Conservation (phyloP, 441 rosid genomes). For the Gossypium trilobum region DNA sequence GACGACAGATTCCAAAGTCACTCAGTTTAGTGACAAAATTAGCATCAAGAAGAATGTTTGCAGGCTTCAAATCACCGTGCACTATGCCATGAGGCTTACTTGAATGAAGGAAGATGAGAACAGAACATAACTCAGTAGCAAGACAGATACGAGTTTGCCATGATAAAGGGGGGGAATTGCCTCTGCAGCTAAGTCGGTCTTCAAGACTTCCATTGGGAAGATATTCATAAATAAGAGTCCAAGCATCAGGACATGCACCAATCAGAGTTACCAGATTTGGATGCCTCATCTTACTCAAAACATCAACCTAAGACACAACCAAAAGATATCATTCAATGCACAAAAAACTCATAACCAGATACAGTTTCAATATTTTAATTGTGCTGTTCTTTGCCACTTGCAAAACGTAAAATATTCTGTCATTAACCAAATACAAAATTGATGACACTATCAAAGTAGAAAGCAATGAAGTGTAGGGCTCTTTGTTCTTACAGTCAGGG, state of each 20-base stretch:
- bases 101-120: conserved; percentile 82
- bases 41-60: conserved; percentile 72
- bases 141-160: conserved; percentile 77
- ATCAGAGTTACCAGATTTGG: conserved; percentile 78
- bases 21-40: conserved; percentile 70
- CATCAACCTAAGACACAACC: conserved; percentile 51
- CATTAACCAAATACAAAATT: not conserved
- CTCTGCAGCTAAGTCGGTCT: conserved; percentile 74
- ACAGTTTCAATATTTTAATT: conserved; percentile 6
- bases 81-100: conserved; percentile 61
- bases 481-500: not conserved
- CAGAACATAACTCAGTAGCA: conserved; percentile 75
- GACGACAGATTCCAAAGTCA: conserved; percentile 71
- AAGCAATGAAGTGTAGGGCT: not conserved
- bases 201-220: conserved; percentile 87
- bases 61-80: conserved; percentile 86
- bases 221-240: conserved; percentile 78
- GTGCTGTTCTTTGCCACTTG: not conserved
- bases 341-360: not conserved
- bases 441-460: not conserved
- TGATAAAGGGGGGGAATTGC: conserved; percentile 69
- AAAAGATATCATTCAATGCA: conserved; percentile 15
- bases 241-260: conserved; percentile 87
- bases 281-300: conserved; percentile 82
- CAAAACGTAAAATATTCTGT: not conserved